Evolutionary conservation across 768 basidiomycete genomes (phyloP).

Genomic region (Mycena galopus): DNA sequence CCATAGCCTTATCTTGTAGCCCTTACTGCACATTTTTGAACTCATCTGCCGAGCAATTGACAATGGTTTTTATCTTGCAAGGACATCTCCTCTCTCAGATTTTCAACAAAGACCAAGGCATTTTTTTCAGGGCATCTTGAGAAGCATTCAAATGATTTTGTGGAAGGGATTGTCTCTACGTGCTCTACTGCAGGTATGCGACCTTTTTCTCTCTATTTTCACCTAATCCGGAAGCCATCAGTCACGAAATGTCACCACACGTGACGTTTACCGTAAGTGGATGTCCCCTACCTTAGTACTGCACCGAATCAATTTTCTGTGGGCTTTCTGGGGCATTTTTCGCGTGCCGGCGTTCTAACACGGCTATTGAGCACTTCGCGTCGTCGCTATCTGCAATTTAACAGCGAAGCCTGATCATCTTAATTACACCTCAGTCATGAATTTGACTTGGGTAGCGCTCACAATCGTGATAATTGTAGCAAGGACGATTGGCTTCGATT

Average conservation of each 20-base stretch:
- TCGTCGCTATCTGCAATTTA: too few relatives aligned
- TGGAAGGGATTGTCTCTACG: background rate
- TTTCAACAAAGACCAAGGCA: background rate
- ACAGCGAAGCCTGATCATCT: too few relatives aligned
- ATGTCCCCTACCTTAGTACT: background rate
- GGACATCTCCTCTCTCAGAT: background rate
- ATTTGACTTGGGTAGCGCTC: too few relatives aligned
- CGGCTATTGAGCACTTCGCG: too few relatives aligned
- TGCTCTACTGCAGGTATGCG: background rate
- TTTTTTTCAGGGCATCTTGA: background rate
- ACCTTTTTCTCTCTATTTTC: background rate
- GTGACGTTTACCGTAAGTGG: background rate
- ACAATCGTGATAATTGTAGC: too few relatives aligned
- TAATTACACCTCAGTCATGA: too few relatives aligned
- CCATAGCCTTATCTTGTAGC: background rate
- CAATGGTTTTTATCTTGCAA: background rate
- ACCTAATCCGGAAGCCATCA: background rate
- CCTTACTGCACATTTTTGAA: background rate
- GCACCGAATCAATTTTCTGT: too few relatives aligned
- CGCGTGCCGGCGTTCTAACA: too few relatives aligned
- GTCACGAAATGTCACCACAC: background rate
- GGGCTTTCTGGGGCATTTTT: too few relatives aligned
- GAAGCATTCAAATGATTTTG: too few relatives aligned
- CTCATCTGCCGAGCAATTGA: background rate
- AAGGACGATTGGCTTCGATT: too few relatives aligned